Evolutionary conservation across 108 stramenopile species (phyloP), one percentile per base, ranked within the genome.

Genomic region (Mediolabrus comicus): DNA sequence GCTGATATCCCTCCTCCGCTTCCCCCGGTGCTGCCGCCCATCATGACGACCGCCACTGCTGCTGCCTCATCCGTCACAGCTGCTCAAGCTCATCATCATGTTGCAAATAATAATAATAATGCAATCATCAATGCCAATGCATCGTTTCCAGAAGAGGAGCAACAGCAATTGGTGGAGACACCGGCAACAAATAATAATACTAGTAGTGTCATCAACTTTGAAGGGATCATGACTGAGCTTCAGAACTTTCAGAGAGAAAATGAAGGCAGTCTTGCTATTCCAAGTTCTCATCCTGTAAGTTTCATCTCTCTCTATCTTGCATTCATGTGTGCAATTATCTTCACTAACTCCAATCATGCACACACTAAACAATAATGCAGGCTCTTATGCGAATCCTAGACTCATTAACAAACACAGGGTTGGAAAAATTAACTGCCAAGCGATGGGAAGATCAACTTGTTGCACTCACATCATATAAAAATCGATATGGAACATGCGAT

Each of bases 231-330:
- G 55, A 25, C 57, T 29, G 65, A 58, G 4, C 65, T 66, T 27
- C 57, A 39, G 26, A 41, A 30, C 65, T 66, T 22, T 26, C 35
- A 39, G 54, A 36, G 66, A n/a, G 51, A 71, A 34, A 53, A 59
- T 27, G 35, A 33, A 19, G 59, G 59, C 19, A 60, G 46, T 24
- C 60, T 71, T 32, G 49, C 34, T 11, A 49, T 71, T 26, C 69
- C 69, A 25, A 51, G 51, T 14, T 53, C 69, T 7, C 69, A 71
- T 57, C 69, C 69, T 8, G 49, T 51, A 9, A 52, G 51, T 13
- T 32, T 11, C 6, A 6, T 3, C 1, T 43, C 16, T 49, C 3
- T 7, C 19, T 49, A 9, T 49, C 6, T 49, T 49, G 46, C 22
- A 22, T 22, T 22, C 3, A 39, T 11, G 7, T 39, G 10, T 39